Base-by-base conservation (phyloP, 176 grass and related monocot genomes). In the Dendrocalamus sinicus region DNA sequence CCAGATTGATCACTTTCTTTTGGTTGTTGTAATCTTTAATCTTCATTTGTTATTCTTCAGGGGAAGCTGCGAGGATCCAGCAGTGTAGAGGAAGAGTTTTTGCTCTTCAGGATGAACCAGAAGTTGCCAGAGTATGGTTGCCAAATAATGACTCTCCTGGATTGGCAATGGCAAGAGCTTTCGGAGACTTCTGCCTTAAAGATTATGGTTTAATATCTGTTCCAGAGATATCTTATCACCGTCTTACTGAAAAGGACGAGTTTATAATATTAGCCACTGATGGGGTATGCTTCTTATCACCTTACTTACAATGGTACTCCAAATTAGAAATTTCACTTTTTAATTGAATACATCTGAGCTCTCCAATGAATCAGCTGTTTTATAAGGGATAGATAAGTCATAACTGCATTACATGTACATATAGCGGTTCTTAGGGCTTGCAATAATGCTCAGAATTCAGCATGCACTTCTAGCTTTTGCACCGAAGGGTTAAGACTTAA, bases 151-250 rank as follows among this genome's bases (percentile, higher is more conserved):
- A 99, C 73, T 99, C 96, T 67, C 96, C 96, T 84, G 96, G 96
- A 75, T 82, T 99, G 85, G 96, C 94, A 58, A 99, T 99, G 96
- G 93, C 96, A 78, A 99, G 96, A 90, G 96, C 96, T 81, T 99
- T 99, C 50, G 96, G 96, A 58, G 96, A 99, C 55, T 99, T 99
- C 67, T 99, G 96, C 80, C 96, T 99, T 73, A 99, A 99, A 88
- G 92, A 96, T 87, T 99, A 99, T 88, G 96, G 96, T 84, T 86
- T 99, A 86, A 99, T 99, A 91, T 99, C 96, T 84, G 96, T 99
- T 90, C 96, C 96, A 62, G 83, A 96, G 71, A 93, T 99, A 83
- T 91, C 92, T 8, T 99, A 99, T 91, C 94, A 79, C 8, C 92
- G 64, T 48, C 88, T 99, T 62, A 91, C 96, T 54, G 84, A 88